Base-by-base conservation (phyloP, 805 yeast genomes). In the Ogataea polymorpha region DNA sequence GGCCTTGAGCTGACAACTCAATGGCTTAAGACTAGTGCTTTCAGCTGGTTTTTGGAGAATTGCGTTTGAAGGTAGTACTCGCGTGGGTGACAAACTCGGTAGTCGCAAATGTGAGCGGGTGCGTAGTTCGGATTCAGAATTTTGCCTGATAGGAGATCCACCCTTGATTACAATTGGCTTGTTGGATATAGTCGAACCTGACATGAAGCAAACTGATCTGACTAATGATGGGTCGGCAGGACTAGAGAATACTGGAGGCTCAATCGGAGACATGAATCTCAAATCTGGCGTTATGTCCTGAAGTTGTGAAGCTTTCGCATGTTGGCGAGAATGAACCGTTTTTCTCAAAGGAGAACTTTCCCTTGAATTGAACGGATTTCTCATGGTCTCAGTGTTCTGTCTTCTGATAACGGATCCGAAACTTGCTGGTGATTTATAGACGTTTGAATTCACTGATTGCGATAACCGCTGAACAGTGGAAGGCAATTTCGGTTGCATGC, bases 91-190 rank as follows among this genome's bases (percentile, higher is more conserved):
- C 11, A 41, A 11, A 26, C 41, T 39, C 1, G 46, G 32, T 27
- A 44, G 24, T 10, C 8, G 17, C 18, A 48, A 25, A 13, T 44
- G 42, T 11, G 49, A 36, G 11, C 38, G 27, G 10, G 38, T 29
- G 7, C 38, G 48, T n/a, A 41, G 20, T 25, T 37, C 9, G 2
- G 46, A 32, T 20, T 21, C 14, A n/a, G 13, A 13, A 20, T 35
- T 31, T 9, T 39, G 42, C 35, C 51, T 45, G 46, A 54, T 46
- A 16, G 61, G 61, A 3, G 61, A 56, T 2, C 61, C 61, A 8
- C 61, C 61, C 15, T 54, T 54, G 23, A 56, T 53, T 11, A 56
- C 56, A 32, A 56, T 54, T 11, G 61, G 61, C 11, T 41, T 50
- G 29, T 56, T 54, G 2, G 57, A 53, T 13, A 53, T 52, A 8